phyloP scores from a whole-genome alignment of 164 flowering plant species.

The Warburgia ugandensis region DNA sequence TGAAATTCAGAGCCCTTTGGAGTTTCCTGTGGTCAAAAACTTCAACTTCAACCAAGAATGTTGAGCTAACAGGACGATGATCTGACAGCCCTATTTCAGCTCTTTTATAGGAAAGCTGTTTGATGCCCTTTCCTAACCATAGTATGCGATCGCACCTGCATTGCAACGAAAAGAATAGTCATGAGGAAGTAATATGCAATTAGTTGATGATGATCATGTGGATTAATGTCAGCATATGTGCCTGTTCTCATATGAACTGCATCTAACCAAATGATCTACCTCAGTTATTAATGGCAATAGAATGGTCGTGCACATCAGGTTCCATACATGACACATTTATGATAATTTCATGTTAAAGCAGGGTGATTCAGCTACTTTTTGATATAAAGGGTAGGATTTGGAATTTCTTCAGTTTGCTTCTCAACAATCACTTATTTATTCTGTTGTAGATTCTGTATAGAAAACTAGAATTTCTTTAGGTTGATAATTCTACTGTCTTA shows the following conservation, averaged over 20 bases:
- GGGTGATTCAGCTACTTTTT: too few relatives aligned
- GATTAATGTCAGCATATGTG: background rate
- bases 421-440: too few relatives aligned
- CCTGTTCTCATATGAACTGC: too few relatives aligned
- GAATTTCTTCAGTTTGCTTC: background rate
- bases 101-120: slow-evolving; percentile 60
- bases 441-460: too few relatives aligned
- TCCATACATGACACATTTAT: too few relatives aligned
- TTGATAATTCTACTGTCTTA: too few relatives aligned
- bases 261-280: too few relatives aligned
- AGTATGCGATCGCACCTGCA: slow-evolving; percentile 95
- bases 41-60: slow-evolving; percentile 69
- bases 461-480: too few relatives aligned
- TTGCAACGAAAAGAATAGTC: background rate
- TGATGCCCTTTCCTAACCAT: slow-evolving; percentile 81
- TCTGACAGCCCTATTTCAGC: slow-evolving; percentile 70
- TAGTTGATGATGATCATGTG: background rate
- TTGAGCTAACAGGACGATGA: slow-evolving; percentile 90
- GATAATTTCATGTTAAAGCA: too few relatives aligned
- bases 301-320: slow-evolving; percentile 2
- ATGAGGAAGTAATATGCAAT: background rate
- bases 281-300: too few relatives aligned
- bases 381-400: too few relatives aligned
- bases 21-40: slow-evolving; percentile 70
- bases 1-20: slow-evolving; percentile 52